Percentiles rank a stretch among this genome's conserved stretches.
Evolutionary conservation across 768 basidiomycete genomes (phyloP).

Genomic region (Gelatoporia subvermispora): DNA sequence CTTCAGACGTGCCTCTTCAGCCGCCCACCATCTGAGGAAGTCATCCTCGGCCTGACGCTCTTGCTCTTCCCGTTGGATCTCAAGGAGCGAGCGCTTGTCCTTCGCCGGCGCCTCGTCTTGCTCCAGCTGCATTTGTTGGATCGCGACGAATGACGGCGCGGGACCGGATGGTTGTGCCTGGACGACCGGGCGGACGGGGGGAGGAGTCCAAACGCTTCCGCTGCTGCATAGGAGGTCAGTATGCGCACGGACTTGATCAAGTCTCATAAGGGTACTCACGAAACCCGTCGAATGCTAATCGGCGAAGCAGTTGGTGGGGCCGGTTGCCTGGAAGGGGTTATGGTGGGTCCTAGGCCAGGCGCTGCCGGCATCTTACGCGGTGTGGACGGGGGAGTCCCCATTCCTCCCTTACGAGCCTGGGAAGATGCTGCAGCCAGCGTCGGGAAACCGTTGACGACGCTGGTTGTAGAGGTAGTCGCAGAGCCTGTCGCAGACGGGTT

Average conservation of each 20-base stretch:
- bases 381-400: conserved; percentile 11
- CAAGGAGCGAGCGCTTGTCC: conserved; percentile 60
- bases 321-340: conserved; percentile 52
- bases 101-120: conserved; percentile 38
- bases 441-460: too few relatives aligned
- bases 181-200: conserved; percentile 45
- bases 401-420: conserved; percentile 6
- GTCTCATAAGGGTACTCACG: conserved; percentile 36
- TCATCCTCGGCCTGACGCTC: conserved; percentile 64
- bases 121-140: conserved; percentile 73
- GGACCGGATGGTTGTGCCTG: conserved; percentile 23
- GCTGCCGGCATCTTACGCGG: conserved; percentile 20
- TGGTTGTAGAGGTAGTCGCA: too few relatives aligned
- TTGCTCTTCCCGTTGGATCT: conserved; percentile 85
- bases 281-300: conserved; percentile 37
- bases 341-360: conserved; percentile 55
- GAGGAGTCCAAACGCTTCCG: conserved; percentile 62
- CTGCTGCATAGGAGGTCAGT: conserved; percentile 24
- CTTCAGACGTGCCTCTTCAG: conserved; percentile 71
- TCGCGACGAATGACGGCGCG: conserved; percentile 72
- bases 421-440: neutral
- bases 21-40: conserved; percentile 87
- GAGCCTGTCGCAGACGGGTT: too few relatives aligned
- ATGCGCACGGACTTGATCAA: neutral
- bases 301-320: conserved; percentile 20